phyloP scores from a whole-genome alignment of 139 green algal species.

The Chlamydomonas sp. region DNA sequence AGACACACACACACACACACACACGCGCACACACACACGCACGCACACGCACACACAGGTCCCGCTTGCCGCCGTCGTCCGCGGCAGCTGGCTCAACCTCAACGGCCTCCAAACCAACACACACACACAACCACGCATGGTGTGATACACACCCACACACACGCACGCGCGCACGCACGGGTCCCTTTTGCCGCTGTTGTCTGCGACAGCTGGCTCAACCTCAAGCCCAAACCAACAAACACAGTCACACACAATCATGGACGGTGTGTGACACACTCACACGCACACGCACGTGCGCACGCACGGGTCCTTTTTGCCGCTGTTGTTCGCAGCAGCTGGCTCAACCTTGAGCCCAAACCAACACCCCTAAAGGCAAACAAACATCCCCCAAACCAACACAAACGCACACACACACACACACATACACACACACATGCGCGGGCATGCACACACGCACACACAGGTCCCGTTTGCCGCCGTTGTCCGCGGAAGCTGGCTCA shows the following conservation, averaged over 20 bases:
- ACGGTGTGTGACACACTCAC: background rate
- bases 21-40: too few relatives aligned
- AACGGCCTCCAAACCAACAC: background rate
- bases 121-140: background rate
- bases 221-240: background rate
- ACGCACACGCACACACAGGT: too few relatives aligned
- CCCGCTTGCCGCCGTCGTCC: background rate
- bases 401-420: too few relatives aligned
- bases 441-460: background rate
- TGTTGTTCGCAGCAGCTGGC: too few relatives aligned
- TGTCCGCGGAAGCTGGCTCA: constrained; percentile 6
- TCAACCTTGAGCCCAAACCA: too few relatives aligned
- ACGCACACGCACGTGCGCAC: too few relatives aligned
- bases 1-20: background rate
- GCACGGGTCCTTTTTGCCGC: constrained; percentile 1
- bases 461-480: background rate
- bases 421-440: constrained; percentile 29
- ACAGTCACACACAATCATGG: background rate
- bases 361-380: too few relatives aligned
- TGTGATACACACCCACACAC: constrained; percentile 19
- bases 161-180: constrained; percentile 28
- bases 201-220: constrained; percentile 12
- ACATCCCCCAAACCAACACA: too few relatives aligned
- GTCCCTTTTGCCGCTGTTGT: constrained; percentile 18
- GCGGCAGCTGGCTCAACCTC: constrained; percentile 11